Percentiles rank a stretch among this genome's conserved stretches.
Evolutionary conservation across 2,329 filamentous ascomycete genomes (phyloP).

Genomic region (Xylariaceae sp.): DNA sequence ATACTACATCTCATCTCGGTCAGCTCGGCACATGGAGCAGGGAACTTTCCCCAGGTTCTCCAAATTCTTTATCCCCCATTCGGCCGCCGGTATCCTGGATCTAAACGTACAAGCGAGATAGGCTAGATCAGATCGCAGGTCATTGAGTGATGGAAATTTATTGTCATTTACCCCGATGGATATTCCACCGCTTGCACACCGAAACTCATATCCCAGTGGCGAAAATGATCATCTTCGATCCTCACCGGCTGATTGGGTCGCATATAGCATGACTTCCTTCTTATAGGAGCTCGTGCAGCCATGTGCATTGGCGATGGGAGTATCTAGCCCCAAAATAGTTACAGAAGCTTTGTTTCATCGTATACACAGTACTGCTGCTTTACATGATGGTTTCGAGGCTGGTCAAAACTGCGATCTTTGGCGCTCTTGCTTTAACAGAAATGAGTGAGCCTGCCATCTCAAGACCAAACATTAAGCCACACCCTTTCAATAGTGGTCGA

Average conservation of each 20-base stretch:
- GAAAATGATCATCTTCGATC: not conserved
- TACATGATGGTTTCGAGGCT: too few species aligned
- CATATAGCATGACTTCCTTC: not conserved
- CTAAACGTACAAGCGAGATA: too few species aligned
- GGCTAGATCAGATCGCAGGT: too few species aligned
- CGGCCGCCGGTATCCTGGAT: not conserved
- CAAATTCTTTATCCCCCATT: constrained; percentile 1
- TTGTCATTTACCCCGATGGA: constrained; percentile 1
- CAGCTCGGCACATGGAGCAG: too few species aligned
- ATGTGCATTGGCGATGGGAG: too few species aligned
- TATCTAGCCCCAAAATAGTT: too few species aligned
- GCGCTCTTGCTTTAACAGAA: constrained; percentile 3
- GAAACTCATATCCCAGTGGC: not conserved
- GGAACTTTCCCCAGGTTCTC: constrained; percentile 16
- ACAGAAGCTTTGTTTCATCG: too few species aligned
- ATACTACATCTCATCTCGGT: too few species aligned
- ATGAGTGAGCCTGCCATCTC: constrained; percentile 2
- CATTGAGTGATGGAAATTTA: constrained; percentile 21
- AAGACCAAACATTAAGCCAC: constrained; percentile 16
- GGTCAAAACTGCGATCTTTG: too few species aligned
- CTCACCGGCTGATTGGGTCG: not conserved
- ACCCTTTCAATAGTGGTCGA: constrained; percentile 18
- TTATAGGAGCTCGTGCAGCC: not conserved
- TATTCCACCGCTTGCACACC: not conserved
- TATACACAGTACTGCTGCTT: too few species aligned